phyloP scores from a whole-genome alignment of 1,139 yeast genomes.

The Taphrina confusa region DNA sequence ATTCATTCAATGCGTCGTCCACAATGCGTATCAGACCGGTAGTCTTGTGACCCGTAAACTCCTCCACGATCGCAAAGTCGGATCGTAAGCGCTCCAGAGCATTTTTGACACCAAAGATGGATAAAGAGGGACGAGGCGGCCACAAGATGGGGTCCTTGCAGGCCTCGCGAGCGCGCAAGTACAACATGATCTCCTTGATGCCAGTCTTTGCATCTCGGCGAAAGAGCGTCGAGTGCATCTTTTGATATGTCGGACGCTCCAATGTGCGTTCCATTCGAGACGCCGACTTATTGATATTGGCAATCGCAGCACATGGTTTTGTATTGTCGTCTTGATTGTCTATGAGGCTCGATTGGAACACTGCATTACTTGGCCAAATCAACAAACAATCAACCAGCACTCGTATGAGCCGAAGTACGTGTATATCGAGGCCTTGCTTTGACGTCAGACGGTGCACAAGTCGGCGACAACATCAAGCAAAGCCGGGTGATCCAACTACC shows the following conservation, averaged over 20 bases:
- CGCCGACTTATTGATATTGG: too few species aligned
- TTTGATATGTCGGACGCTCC: neutral
- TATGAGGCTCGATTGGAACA: too few species aligned
- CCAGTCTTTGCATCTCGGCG: constrained; percentile 26
- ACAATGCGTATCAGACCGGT: neutral
- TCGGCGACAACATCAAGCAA: too few species aligned
- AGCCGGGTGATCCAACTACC: too few species aligned
- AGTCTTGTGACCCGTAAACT: constrained; percentile 8
- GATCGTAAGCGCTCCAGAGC: constrained; percentile 12
- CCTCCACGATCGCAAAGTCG: constrained; percentile 17
- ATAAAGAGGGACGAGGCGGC: constrained; percentile 22
- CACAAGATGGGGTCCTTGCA: constrained; percentile 17
- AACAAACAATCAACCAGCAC: too few species aligned
- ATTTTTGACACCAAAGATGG: constrained; percentile 29
- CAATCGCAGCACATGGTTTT: too few species aligned
- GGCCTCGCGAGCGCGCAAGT: constrained; percentile 15
- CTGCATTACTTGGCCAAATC: too few species aligned
- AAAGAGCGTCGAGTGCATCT: constrained; percentile 9
- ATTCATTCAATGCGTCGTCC: constrained; percentile 24
- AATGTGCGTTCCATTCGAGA: too few species aligned
- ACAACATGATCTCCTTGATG: constrained; percentile 8
- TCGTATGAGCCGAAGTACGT: too few species aligned
- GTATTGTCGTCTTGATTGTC: too few species aligned
- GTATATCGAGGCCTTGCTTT: too few species aligned
- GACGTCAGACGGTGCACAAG: too few species aligned